Base-by-base conservation (phyloP, 805 yeast genomes). In the Candida qinlingensis region DNA sequence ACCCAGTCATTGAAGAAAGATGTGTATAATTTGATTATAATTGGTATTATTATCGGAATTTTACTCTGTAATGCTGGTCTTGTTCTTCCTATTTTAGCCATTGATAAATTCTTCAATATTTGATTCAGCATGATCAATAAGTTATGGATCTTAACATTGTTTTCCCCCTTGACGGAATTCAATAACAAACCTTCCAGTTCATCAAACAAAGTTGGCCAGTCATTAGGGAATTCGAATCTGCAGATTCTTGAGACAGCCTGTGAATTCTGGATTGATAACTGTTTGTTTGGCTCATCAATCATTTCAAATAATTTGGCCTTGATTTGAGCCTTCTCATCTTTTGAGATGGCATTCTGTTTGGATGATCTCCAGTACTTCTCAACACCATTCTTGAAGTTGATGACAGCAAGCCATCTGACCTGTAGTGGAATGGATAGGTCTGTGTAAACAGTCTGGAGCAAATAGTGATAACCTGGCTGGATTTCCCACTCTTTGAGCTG, bases 301-400 rank as follows among this genome's bases (percentile, higher is more conserved):
- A 80, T 61, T 30, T 74, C 70, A 55, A 89, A 85, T 8, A 87
- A 62, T 39, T 83, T 69, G 19, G 67, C 57, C 50, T 81, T 74
- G 42, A 90, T 88, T 42, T 75, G 78, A 0, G 52, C 51, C 62
- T 90, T 92, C 59, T 90, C 97, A 13, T 85, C 88, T 42, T 74
- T 76, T 2, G 74, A 54, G 19, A 85, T 74, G 0, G 80, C 72
- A 51, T 78, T 68, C 34, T 73, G 67, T 19, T 87, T 72, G 0
- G 88, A 73, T 1, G 83, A 71, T 50, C 97, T 73, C 98, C 99
- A 92, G 59, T 80, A 80, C 60, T 78, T 80, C 13, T 88, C 96
- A 25, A 89, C 72, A 2, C 95, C 95, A 64, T 92, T 92, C 61
- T 94, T 92, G 66, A 92, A 81, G 54, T 85, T 86, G 39, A 92